Evolutionary conservation across 257 asterid species (phyloP), one percentile per base, ranked within the genome.

Genomic region (Solanum chmielewskii): DNA sequence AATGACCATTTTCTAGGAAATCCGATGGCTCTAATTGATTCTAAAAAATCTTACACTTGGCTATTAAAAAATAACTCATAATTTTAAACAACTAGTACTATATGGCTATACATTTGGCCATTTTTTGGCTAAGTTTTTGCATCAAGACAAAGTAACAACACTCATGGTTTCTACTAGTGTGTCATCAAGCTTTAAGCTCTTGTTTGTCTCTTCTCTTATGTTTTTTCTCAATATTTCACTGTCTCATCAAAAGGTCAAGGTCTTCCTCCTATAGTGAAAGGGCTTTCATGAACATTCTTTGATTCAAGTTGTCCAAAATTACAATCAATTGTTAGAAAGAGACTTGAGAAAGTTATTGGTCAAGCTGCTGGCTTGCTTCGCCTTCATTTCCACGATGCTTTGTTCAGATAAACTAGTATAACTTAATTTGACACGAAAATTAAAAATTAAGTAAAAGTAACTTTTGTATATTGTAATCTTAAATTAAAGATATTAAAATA

Each of bases 361-460:
- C 95, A 91, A 88, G 98, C 97, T 83, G 98, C 95, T 27, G 98
- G 97, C n/a, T 86, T 94, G 90, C 97, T 94, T 86, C 94, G 95
- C 1, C 95, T 94, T 88, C 95, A 93, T 86, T 94, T 93, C 87
- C 96, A 94, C 25, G 97, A 94, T 94, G 98, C 90, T 93, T 92
- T 71, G 96, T 91, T 20, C 97, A 93, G 92, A 94, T 88, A 78
- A 49, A 52, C 21, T 52, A 52, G 23, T 14, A 5, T 35, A 35
- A 35, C 39, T 35, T 52, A 52, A 35, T 35, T 35, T 37, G 39
- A 52, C 23, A 52, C 1, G 0, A 52, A 52, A 52, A 16, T 52
- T 52, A 52, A 16, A 21, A 52, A 49, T 49, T 5, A 49, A 52
- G 62, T 52, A 52, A 52, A 52, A 52, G 0, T 6, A 52, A 52